Evolutionary conservation across 306 rosid genomes (phyloP), one percentile per base, ranked within the genome.

Genomic region (Ammopiptanthus mongolicus): DNA sequence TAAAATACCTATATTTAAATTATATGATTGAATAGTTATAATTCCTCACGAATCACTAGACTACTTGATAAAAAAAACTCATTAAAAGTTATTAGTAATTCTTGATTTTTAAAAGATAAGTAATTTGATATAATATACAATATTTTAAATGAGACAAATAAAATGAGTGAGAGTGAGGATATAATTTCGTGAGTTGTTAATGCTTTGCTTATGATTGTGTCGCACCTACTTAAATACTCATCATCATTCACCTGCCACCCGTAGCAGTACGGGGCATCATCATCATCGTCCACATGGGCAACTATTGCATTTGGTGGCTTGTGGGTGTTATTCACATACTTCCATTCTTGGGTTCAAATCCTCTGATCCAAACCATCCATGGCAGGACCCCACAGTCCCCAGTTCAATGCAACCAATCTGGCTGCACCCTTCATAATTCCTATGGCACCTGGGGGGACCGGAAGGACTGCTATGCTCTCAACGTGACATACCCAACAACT

Each of bases 391-490:
- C 93, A 9, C 78, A 55, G 1, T 66, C 87, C 0, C 91, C 97
- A 1, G 31, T 92, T 23, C 77, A 58, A 4, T 90, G 97, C 87
- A 48, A 63, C 76, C 23, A 22, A 5, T 33, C 67, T 10, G 81
- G 88, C 28, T 92, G 97, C 82, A 92, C 69, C 18, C 87, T 92
- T 69, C 39, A n/a, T 75, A 92, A 88, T 84, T 67, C 93, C 70
- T 92, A 92, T 8, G 91, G 91, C n/a, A 74, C 68, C 8, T 90
- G 97, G 97, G 84, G 83, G 1, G 93, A 92, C 67, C 82, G 93
- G 10, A 76, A 80, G 12, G 76, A 57, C 12, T 92, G 93, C 51
- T 69, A 80, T 3, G 89, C 78, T 1, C 52, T 59, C 7, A 76
- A 74, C 5, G 81, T 76, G 7, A 77, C 89, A 0, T 87, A 85